Conservation (phyloP, 2,329 filamentous ascomycete species). For the Nigrospora osmanthi region DNA sequence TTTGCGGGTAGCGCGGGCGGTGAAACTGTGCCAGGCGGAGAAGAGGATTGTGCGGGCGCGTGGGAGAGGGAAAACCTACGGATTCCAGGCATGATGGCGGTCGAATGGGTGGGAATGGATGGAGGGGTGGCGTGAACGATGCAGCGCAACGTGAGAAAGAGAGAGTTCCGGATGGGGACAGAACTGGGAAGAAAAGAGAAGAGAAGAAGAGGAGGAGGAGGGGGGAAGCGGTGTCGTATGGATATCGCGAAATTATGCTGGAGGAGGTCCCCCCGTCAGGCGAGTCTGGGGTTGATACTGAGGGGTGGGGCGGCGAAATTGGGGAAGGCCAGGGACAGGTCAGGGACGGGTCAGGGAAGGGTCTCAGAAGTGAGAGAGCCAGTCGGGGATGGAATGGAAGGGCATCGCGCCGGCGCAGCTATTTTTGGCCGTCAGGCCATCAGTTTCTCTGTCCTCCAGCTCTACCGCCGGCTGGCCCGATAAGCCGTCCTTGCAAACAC, state of each 20-base stretch:
- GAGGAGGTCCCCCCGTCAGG: not conserved
- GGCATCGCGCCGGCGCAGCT: not conserved
- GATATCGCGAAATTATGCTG: not conserved
- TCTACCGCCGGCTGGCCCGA: not conserved
- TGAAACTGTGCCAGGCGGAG: constrained; percentile 1
- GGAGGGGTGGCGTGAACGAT: not conserved
- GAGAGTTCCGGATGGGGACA: not conserved
- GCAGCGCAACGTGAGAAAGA: not conserved
- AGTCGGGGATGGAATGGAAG: not conserved
- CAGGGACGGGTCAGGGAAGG: not conserved
- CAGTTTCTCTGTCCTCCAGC: not conserved
- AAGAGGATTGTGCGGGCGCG: not conserved
- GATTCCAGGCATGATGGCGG: constrained; percentile 42
- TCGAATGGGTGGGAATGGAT: constrained; percentile 2
- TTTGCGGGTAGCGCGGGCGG: not conserved
- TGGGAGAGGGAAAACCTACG: constrained; percentile 30
- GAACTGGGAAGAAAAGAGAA: not conserved
- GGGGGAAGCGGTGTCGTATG: not conserved
- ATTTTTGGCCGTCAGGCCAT: not conserved
- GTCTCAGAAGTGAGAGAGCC: not conserved
- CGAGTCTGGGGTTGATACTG: constrained; percentile 1
- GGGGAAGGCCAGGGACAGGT: not conserved
- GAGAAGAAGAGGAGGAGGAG: not conserved
- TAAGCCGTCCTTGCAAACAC: not conserved
- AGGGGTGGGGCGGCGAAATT: not conserved